phyloP scores from a whole-genome alignment of 495 filamentous ascomycete genomes.

The Talaromyces adpressus region DNA sequence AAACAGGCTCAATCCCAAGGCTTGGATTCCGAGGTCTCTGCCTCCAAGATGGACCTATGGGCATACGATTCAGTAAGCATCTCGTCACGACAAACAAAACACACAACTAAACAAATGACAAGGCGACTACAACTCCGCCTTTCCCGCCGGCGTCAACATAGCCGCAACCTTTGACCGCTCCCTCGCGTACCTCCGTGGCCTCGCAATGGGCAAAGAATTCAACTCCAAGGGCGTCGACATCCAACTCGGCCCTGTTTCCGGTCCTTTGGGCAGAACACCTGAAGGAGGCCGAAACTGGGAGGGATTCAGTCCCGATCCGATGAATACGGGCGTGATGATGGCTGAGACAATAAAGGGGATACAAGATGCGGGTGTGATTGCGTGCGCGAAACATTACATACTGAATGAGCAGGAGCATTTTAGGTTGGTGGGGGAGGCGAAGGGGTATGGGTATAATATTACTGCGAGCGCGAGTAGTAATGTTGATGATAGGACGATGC shows the following conservation, averaged over 20 bases:
- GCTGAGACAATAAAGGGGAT: conserved; percentile 48
- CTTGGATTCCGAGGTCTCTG: conserved; percentile 43
- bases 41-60: conserved; percentile 48
- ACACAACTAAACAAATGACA: neutral
- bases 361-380: conserved; percentile 50
- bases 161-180: conserved; percentile 65
- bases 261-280: conserved; percentile 45
- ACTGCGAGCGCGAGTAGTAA: conserved; percentile 54
- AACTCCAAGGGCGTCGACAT: conserved; percentile 47
- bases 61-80: conserved; percentile 26
- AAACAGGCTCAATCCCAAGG: conserved; percentile 47
- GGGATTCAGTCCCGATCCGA: conserved; percentile 63
- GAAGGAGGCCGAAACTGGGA: conserved; percentile 62
- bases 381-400: conserved; percentile 54
- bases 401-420: conserved; percentile 64
- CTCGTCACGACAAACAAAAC: neutral
- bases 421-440: conserved; percentile 53
- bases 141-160: conserved; percentile 34
- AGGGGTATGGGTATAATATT: conserved; percentile 51
- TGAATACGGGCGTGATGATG: conserved; percentile 51
- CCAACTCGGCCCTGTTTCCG: conserved; percentile 44
- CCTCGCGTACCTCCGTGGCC: conserved; percentile 57
- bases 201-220: conserved; percentile 52
- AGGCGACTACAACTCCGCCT: conserved; percentile 45
- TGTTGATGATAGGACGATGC: conserved; percentile 63